These are phyloP conservation scores for Cercospora sojina DNA, from an alignment of 2,329 filamentous ascomycete genomes.

Conservation along the genomic window DNA sequence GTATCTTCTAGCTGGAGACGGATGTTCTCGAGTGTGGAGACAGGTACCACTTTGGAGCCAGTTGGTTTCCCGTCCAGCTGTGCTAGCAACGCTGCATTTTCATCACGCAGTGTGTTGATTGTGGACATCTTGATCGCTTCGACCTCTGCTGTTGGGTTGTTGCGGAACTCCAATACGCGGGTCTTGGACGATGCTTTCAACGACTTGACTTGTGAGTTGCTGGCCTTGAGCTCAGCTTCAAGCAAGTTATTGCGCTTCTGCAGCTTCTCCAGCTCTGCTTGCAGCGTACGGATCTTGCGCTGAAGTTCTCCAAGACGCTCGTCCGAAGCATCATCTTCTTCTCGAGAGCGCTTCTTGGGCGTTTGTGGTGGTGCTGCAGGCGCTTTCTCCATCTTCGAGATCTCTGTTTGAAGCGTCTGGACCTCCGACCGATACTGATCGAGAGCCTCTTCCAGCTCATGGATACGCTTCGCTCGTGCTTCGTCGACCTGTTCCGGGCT, in stretches of 20 bases:
- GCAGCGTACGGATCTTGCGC: conserved; percentile 84
- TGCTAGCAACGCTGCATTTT: conserved; percentile 72
- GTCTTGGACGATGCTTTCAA: conserved; percentile 69
- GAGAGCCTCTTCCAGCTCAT: conserved; percentile 79
- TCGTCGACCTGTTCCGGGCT: conserved; percentile 76
- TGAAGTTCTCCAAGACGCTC: conserved; percentile 77
- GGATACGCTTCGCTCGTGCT: conserved; percentile 69
- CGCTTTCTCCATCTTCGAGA: conserved; percentile 62
- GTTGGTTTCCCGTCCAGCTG: conserved; percentile 57
- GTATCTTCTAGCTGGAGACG: conserved; percentile 70
- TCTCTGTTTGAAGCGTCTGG: conserved; percentile 68
- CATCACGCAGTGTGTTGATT: conserved; percentile 71
- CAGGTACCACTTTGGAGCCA: conserved; percentile 67
- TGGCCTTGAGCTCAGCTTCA: conserved; percentile 71
- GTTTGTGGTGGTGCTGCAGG: conserved; percentile 62
- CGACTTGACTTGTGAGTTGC: conserved; percentile 68
- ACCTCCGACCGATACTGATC: conserved; percentile 84
- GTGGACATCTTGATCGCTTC: conserved; percentile 83
- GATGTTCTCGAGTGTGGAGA: conserved; percentile 71
- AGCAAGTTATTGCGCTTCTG: conserved; percentile 70
- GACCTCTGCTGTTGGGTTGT: conserved; percentile 85
- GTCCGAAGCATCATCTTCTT: conserved; percentile 55
- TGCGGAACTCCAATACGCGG: conserved; percentile 78
- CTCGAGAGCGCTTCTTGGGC: conserved; percentile 42
- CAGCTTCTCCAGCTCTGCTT: conserved; percentile 69